A percentile compares a stretch with the other conserved stretches of the same genome.
Conservation (phyloP, 2,329 filamentous ascomycete species). For the Colletotrichum lini region DNA sequence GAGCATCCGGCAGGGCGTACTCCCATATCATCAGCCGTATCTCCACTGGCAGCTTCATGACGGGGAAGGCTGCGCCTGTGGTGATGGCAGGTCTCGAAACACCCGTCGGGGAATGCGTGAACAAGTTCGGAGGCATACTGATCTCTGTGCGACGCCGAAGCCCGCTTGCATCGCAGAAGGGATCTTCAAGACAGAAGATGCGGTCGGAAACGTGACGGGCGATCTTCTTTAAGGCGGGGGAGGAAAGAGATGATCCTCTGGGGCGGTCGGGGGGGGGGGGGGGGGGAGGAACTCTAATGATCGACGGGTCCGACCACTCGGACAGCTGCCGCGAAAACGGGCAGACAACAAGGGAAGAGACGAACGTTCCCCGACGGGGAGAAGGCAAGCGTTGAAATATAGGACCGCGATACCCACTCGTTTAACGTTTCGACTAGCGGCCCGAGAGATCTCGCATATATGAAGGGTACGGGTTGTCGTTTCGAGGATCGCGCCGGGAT, state of each 20-base stretch:
- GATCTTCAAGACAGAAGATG: constrained; percentile 31
- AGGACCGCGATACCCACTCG: constrained; percentile 38
- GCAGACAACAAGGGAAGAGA: constrained; percentile 8
- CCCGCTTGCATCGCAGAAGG: constrained; percentile 39
- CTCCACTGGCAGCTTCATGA: constrained; percentile 57
- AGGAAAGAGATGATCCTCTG: constrained; percentile 3
- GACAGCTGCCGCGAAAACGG: constrained; percentile 29
- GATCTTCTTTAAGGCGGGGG: constrained; percentile 39
- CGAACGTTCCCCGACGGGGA: constrained; percentile 22
- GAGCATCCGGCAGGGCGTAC: constrained; percentile 59
- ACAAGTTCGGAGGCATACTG: constrained; percentile 34
- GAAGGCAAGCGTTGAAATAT: constrained; percentile 37
- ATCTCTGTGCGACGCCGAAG: constrained; percentile 32
- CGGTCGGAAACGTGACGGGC: constrained; percentile 26
- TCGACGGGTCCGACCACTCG: constrained; percentile 33
- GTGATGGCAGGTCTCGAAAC: constrained; percentile 6
- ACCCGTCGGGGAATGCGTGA: constrained; percentile 15
- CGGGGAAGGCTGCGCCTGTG: constrained; percentile 27
- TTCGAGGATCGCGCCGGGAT: constrained; percentile 32
- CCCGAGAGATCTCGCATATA: constrained; percentile 41
- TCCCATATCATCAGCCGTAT: constrained; percentile 63
- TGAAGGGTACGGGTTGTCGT: constrained; percentile 29
- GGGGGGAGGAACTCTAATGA: constrained; percentile 12
- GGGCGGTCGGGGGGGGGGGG: not conserved
- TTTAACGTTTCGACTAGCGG: constrained; percentile 40